Percentiles rank a stretch among this genome's conserved stretches.
Conservation (phyloP, 352 stramenopile genomes). For the Phytophthora podocarpi region DNA sequence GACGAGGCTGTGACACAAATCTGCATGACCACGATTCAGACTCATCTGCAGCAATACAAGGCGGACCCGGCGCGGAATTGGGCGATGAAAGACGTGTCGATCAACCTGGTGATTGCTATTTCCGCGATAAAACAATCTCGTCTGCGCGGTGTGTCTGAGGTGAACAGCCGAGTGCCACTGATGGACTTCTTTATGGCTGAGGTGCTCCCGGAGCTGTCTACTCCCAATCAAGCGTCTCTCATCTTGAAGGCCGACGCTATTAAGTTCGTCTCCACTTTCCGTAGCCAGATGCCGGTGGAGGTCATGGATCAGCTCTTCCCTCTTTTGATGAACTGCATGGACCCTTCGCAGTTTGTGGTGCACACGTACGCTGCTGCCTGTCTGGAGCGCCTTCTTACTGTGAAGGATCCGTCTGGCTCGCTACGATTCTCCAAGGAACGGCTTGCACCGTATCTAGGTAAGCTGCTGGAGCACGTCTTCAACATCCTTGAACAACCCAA, state of each 20-base stretch:
- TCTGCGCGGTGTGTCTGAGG: slow-evolving; percentile 92
- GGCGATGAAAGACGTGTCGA: slow-evolving; percentile 96
- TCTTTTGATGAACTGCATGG: slow-evolving; percentile 89
- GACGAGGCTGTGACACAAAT: slow-evolving; percentile 94
- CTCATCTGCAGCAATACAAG: slow-evolving; percentile 93
- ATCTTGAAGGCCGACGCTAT: slow-evolving; percentile 98
- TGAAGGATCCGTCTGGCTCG: slow-evolving; percentile 85
- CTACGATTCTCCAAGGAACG: slow-evolving; percentile 85
- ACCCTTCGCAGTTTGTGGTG: slow-evolving; percentile 93
- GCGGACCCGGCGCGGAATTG: slow-evolving; percentile 88
- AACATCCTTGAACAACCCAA: slow-evolving; percentile 94
- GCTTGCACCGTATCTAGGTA: slow-evolving; percentile 91
- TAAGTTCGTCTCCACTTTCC: slow-evolving; percentile 99
- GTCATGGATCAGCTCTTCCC: slow-evolving; percentile 94
- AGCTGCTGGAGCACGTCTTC: slow-evolving; percentile 96
- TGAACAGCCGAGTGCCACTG: slow-evolving; percentile 95
- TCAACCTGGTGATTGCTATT: slow-evolving; percentile 96
- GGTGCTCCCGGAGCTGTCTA: slow-evolving; percentile 93
- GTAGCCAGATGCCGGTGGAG: slow-evolving; percentile 95
- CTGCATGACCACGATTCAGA: slow-evolving; percentile 90
- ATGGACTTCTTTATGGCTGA: slow-evolving; percentile 97
- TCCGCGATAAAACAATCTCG: slow-evolving; percentile 94
- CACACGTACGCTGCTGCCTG: slow-evolving; percentile 97
- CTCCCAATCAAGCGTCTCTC: slow-evolving; percentile 76
- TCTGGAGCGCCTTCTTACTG: slow-evolving; percentile 96